A percentile compares a stretch with the other conserved stretches of the same genome.
Evolutionary conservation across 2,329 filamentous ascomycete species (phyloP).

Genomic region (Colletotrichum horii): DNA sequence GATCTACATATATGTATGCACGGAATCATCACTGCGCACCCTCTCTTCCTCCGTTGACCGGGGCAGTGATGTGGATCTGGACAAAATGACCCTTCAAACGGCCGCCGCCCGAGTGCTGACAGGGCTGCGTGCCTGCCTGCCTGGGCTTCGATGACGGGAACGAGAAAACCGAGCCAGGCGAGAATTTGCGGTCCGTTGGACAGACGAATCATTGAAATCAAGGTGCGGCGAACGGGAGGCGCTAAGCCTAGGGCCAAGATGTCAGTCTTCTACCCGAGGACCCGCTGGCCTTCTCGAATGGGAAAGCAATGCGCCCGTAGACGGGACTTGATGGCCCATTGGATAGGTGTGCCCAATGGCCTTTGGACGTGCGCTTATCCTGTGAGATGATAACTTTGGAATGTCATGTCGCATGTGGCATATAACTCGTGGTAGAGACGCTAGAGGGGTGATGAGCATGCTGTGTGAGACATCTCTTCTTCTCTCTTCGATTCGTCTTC

Average conservation of each 20-base stretch:
- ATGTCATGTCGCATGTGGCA: background rate
- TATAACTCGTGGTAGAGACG: background rate
- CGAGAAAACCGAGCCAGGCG: constrained; percentile 3
- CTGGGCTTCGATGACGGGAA: background rate
- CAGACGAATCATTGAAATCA: background rate
- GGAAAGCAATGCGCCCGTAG: constrained; percentile 10
- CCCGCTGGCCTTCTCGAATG: constrained; percentile 3
- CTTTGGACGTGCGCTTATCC: background rate
- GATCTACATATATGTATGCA: background rate
- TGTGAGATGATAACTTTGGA: background rate
- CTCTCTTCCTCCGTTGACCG: background rate
- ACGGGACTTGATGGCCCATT: background rate
- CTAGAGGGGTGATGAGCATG: background rate
- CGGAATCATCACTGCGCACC: background rate
- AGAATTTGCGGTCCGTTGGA: background rate
- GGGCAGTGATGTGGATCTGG: background rate
- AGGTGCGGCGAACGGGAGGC: background rate
- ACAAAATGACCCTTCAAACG: background rate
- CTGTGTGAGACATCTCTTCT: background rate
- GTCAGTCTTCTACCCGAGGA: constrained; percentile 1
- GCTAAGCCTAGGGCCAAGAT: constrained; percentile 12
- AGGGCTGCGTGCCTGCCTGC: background rate
- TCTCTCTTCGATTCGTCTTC: background rate
- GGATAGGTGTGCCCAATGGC: background rate
- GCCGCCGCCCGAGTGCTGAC: background rate